Conservation (phyloP, 306 rosid species). For the Cucumis hystrix region DNA sequence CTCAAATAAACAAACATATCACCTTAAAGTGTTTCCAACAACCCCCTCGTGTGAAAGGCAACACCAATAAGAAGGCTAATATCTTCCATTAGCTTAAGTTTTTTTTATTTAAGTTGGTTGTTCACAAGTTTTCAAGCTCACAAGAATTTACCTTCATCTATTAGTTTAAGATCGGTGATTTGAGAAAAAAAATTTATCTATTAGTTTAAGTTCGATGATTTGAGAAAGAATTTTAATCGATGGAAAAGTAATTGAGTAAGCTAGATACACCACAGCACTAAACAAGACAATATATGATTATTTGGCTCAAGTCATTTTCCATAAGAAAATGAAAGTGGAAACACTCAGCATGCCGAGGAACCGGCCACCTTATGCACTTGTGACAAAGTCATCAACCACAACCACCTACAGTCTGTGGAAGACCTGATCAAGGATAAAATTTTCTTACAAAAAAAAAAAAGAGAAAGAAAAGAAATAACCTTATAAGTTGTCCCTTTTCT, state of each 20-base stretch:
- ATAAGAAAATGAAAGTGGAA: constrained; percentile 8
- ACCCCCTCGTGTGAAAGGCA: not conserved
- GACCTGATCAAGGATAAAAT: not conserved
- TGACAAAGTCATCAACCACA: constrained; percentile 15
- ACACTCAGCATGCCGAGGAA: not conserved
- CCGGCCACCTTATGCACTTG: constrained; percentile 9
- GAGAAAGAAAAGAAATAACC: too few species aligned
- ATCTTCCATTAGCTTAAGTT: too few species aligned
- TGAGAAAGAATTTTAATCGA: too few species aligned
- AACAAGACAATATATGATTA: not conserved
- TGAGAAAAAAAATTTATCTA: too few species aligned
- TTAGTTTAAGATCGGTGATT: too few species aligned
- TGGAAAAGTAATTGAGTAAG: too few species aligned
- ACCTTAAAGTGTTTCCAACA: not conserved
- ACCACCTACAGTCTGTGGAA: constrained; percentile 18
- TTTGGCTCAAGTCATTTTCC: not conserved
- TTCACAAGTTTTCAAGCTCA: too few species aligned
- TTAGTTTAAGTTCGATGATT: too few species aligned
- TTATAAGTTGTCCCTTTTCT: not conserved
- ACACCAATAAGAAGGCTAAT: not conserved
- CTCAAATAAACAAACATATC: not conserved
- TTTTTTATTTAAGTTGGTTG: too few species aligned
- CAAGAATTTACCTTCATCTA: too few species aligned
- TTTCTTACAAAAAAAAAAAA: not conserved
- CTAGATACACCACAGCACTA: not conserved